Evolutionary conservation across 805 yeast genomes (phyloP), one percentile per base, ranked within the genome.

Genomic region (Ogataea salicorniae): DNA sequence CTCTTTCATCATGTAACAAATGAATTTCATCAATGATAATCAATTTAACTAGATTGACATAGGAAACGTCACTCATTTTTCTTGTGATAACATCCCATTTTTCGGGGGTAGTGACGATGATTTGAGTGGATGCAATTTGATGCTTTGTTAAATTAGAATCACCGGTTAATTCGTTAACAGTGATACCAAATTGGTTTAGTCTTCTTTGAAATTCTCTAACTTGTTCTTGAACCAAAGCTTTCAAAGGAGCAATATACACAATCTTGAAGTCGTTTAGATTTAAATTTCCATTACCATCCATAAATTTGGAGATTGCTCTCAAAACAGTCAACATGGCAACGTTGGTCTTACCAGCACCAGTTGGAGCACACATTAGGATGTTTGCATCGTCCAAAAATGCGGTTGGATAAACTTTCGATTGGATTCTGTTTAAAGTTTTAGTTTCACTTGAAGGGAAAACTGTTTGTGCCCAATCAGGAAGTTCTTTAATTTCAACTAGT

Each of bases 301-400:
- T 69, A 60, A 67, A 77, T 42, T 82, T 74, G 0, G 78, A 68
- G 18, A 91, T 61, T 0, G 85, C 71, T 42, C 84, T 68, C n/a
- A 91, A 69, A 5, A 87, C 74, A 0, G 96, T 73, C 41, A 94
- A 67, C 83, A 94, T 79, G 0, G 99, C 99, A 29, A 94, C 96
- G 63, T 94, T 94, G 20, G 99, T 92, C 63, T 92, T 92, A 70
- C 99, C 99, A 2, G 97, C 97, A 70, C 99, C 99, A 0, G 99
- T 92, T 6, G 99, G 99, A 1, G 99, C 98, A 75, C 98, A 92
- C 56, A 92, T 70, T 16, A 92, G 69, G 37, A 94, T 62, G 58
- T 91, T 92, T 5, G 75, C 74, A 59, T 87, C 94, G 1, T 77
- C 68, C 4, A 74, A 59, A 53, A 92, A 87, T 0, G 96, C 97